Evolutionary conservation across 192 early-diverging fungal genomes (phyloP).

Genomic region (Coemansia erecta): DNA sequence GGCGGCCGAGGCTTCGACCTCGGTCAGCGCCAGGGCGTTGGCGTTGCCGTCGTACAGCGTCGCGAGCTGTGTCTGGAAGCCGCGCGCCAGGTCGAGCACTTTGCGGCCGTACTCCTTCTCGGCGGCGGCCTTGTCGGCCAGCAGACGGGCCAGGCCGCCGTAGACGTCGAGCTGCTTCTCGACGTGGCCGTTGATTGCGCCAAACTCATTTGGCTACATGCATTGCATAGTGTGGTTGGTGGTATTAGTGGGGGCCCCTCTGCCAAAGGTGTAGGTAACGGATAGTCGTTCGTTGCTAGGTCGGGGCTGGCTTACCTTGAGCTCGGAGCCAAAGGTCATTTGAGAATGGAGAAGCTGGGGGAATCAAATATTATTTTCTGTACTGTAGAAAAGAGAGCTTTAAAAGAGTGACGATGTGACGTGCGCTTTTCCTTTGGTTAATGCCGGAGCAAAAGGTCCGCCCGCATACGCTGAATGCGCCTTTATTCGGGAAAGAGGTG

Average conservation of each 20-base stretch:
- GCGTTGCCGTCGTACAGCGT: conserved; percentile 14
- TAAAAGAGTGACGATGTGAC: no score
- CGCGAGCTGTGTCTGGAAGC: conserved; percentile 33
- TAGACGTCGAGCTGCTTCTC: conserved; percentile 45
- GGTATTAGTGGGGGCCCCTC: not conserved
- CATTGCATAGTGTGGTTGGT: not conserved
- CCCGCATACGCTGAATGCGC: no score
- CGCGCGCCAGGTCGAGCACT: conserved; percentile 30
- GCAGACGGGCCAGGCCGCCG: conserved; percentile 28
- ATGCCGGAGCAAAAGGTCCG: no score
- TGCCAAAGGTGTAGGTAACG: no score
- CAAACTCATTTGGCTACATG: conserved; percentile 50
- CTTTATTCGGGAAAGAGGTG: no score
- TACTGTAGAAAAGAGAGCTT: no score
- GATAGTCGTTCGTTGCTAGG: no score
- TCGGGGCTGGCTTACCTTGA: conserved; percentile 30
- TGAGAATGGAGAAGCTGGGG: not conserved
- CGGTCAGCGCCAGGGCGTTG: conserved; percentile 35
- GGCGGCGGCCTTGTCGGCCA: conserved; percentile 40
- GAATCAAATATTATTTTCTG: no score
- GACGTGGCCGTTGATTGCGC: conserved; percentile 41
- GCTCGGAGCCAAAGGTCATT: conserved; percentile 53
- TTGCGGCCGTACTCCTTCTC: conserved; percentile 45
- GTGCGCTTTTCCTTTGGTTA: no score
- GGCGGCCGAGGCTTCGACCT: conserved; percentile 20